These are phyloP conservation scores for Colletotrichum sojae DNA, from an alignment of 2,329 filamentous ascomycete genomes.

Conservation along the genomic window DNA sequence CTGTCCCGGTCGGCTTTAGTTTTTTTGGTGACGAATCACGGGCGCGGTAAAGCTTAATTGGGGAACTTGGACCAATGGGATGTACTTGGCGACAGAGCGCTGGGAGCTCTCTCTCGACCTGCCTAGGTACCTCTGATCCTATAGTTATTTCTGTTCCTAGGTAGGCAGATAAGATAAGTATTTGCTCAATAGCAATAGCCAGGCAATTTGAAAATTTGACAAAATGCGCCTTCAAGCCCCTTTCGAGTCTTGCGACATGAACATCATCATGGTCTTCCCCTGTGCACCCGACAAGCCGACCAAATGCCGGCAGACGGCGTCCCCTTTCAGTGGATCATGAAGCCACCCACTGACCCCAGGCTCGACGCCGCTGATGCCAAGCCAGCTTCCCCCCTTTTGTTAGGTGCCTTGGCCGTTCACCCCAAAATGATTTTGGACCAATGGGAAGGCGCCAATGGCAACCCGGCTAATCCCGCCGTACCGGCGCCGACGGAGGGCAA, in stretches of 20 bases:
- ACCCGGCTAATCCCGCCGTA: conserved; percentile 38
- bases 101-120: neutral
- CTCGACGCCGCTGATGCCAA: too few species aligned
- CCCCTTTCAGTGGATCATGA: conserved; percentile 29
- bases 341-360: conserved; percentile 14
- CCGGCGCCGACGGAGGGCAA: conserved; percentile 36
- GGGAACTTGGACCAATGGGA: conserved; percentile 30
- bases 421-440: conserved; percentile 14
- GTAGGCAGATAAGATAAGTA: too few species aligned
- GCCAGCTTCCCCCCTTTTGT: too few species aligned
- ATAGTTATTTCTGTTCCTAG: too few species aligned
- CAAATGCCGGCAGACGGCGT: neutral
- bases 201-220: too few species aligned
- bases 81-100: neutral
- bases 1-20: neutral
- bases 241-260: neutral
- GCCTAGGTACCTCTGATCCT: neutral
- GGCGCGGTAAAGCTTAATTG: neutral
- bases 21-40: conserved; percentile 36
- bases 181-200: neutral
- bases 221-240: neutral
- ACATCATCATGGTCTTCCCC: neutral
- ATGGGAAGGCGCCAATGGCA: conserved; percentile 26
- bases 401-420: neutral
- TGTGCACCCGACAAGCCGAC: neutral